Base-by-base conservation (phyloP, 768 basidiomycete genomes). In the Russula virescens region DNA sequence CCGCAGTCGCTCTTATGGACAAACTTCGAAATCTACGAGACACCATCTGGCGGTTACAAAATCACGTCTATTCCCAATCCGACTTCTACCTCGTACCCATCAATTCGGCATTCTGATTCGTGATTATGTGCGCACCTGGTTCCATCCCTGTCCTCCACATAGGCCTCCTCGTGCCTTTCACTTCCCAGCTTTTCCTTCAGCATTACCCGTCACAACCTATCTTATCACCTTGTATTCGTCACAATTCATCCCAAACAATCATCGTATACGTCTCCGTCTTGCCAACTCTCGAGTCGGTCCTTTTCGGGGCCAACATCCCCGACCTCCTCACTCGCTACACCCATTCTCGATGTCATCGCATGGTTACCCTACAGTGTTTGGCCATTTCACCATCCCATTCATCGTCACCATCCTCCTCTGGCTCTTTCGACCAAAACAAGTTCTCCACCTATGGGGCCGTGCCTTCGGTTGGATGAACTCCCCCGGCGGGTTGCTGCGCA, bases 211-310 rank as follows among this genome's bases (percentile, higher is more conserved):
- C 48, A 85, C 96, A 68, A 79, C 85, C 11, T 98, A 90, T 85
- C 78, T 98, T 26, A 80, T 98, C 62, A 81, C 85, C 2, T 98
- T 86, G 75, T 98, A 89, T 77, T 83, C 88, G 5, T 90, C 90
- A 25, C 82, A 88, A 18, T 98, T 90, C 76, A 91, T 98, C 59
- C 91, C 94, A 0, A 77, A 80, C 7, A 66, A 75, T 16, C 85
- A 82, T 74, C 82, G 97, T n/a, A 28, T 94, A 90, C 60, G 96
- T 99, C 66, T 87, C 91, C 38, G 80, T 98, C 11, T 86, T 99
- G 6, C 96, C 97, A 0, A 96, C 96, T 0, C 83, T 98, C 57
- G 97, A 99, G 72, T 85, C 89, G 21, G 93, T 97, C n/a, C n/a
- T n/a, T n/a, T n/a, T n/a, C n/a, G n/a, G n/a, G n/a, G n/a, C n/a